Evolutionary conservation across 371 early-diverging fungal genomes (phyloP).

Genomic region (Furculomyces boomerangus): DNA sequence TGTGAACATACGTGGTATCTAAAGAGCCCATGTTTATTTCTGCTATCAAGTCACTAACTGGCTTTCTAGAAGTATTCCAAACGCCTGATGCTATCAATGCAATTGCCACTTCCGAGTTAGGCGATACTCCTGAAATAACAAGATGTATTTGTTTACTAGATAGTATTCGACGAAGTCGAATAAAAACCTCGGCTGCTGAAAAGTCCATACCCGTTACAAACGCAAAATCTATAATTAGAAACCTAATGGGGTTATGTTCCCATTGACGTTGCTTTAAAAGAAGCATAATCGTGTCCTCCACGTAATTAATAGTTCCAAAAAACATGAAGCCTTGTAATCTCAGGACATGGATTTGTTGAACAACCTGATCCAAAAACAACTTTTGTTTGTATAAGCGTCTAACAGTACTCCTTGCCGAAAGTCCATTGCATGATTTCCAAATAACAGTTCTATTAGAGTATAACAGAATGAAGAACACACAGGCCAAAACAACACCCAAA

Average conservation of each 20-base stretch:
- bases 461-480: constrained; percentile 80
- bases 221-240: constrained; percentile 70
- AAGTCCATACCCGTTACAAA: constrained; percentile 87
- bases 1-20: constrained; percentile 30
- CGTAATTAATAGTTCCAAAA: constrained; percentile 82
- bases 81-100: constrained; percentile 60
- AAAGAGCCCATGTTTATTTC: not conserved
- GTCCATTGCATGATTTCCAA: constrained; percentile 56
- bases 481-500: constrained; percentile 79
- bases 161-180: constrained; percentile 63
- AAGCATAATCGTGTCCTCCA: constrained; percentile 57
- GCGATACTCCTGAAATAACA: constrained; percentile 61
- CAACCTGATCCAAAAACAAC: constrained; percentile 61
- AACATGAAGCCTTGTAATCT: constrained; percentile 85
- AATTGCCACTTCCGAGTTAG: constrained; percentile 41
- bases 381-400: constrained; percentile 77
- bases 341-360: constrained; percentile 68
- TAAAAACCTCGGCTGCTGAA: constrained; percentile 83
- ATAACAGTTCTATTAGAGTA: constrained; percentile 64
- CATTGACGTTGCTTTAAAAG: constrained; percentile 39
- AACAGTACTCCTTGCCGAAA: constrained; percentile 68
- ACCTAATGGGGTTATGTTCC: constrained; percentile 53
- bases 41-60: not conserved
- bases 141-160: constrained; percentile 49
- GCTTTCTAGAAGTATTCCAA: constrained; percentile 26